Percentiles rank a stretch among this genome's conserved stretches.
Evolutionary conservation across 371 early-diverging fungal species (phyloP).

Genomic region (Nosema muscidifuracis): DNA sequence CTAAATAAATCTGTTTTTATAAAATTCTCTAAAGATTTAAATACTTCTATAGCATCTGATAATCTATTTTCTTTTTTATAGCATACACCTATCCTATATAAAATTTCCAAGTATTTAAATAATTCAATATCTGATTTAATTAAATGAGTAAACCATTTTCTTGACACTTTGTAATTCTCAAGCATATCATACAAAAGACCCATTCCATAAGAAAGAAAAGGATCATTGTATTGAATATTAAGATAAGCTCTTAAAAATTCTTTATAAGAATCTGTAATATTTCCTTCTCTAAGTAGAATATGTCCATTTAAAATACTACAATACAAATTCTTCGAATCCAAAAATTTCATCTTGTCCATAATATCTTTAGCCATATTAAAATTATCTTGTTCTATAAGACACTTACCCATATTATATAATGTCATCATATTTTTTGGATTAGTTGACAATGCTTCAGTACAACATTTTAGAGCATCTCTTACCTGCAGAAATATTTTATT

Average conservation of each 20-base stretch:
- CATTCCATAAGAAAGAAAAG: slow-evolving; percentile 25
- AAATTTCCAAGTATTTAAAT: slow-evolving; percentile 19
- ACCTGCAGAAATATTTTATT: neutral
- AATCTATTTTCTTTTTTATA: slow-evolving; percentile 27
- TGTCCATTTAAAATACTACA: slow-evolving; percentile 13
- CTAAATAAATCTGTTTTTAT: neutral
- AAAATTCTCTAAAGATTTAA: neutral
- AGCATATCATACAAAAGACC: slow-evolving; percentile 17
- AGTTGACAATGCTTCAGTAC: slow-evolving; percentile 15
- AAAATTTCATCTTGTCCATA: slow-evolving; percentile 1
- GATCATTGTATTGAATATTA: slow-evolving; percentile 7
- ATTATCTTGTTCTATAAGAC: slow-evolving; percentile 16
- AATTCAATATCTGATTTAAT: slow-evolving; percentile 10
- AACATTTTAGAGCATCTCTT: neutral
- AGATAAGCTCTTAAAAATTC: slow-evolving; percentile 13
- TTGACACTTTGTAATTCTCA: slow-evolving; percentile 15
- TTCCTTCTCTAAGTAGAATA: neutral
- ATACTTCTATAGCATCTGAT: slow-evolving; percentile 8
- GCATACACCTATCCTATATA: slow-evolving; percentile 28
- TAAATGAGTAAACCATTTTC: slow-evolving; percentile 13
- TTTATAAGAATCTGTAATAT: slow-evolving; percentile 9
- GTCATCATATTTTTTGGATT: slow-evolving; percentile 20
- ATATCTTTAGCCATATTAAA: slow-evolving; percentile 9
- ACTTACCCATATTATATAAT: slow-evolving; percentile 25
- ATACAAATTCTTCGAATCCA: neutral